Evolutionary conservation across 768 basidiomycete genomes (phyloP), one percentile per base, ranked within the genome.

Genomic region (Suillus subluteus): DNA sequence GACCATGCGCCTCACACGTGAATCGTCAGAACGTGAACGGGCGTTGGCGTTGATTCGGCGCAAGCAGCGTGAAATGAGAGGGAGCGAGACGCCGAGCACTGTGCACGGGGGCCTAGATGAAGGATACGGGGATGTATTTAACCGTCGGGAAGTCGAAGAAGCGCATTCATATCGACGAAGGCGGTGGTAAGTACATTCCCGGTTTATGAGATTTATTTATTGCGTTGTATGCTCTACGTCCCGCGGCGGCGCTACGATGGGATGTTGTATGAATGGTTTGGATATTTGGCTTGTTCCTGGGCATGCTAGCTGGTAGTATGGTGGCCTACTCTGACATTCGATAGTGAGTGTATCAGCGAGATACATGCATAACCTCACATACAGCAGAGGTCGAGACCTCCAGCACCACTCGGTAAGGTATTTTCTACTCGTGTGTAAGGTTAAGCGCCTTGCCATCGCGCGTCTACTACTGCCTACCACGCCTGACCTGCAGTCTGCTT

Each of bases 11-110:
- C 77, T 92, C 11, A 79, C 79, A n/a, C 88, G 92, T 35, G 92
- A 94, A 76, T 87, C 88, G 0, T 85, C 88, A 1, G 92, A 94
- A 75, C 86, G 91, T 5, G 85, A 89, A 70, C 87, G 92, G 0
- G 92, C 92, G 0, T 78, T 86, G n/a, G 91, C 84, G 9, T 87
- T 94, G 37, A 88, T 93, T 26, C 81, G 81, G 63, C 82, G 89
- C 48, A 91, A 86, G 78, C 85, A 87, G 71, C 83, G 87, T 2
- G 90, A 92, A 75, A 75, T 83, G 77, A 82, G 80, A 40, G 89
- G 88, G 3, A 88, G 83, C 65, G 85, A 84, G 66, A 94, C 92
- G 1, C 92, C 91, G 0, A 90, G 87, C 68, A 91, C 89, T 0
- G 87, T 91, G 4, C 82, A 80, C 58, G 85, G 84, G 3, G 85